Evolutionary conservation across 1,284 basidiomycete genomes (phyloP), one percentile per base, ranked within the genome.

Genomic region (Heterobasidion irregulare): DNA sequence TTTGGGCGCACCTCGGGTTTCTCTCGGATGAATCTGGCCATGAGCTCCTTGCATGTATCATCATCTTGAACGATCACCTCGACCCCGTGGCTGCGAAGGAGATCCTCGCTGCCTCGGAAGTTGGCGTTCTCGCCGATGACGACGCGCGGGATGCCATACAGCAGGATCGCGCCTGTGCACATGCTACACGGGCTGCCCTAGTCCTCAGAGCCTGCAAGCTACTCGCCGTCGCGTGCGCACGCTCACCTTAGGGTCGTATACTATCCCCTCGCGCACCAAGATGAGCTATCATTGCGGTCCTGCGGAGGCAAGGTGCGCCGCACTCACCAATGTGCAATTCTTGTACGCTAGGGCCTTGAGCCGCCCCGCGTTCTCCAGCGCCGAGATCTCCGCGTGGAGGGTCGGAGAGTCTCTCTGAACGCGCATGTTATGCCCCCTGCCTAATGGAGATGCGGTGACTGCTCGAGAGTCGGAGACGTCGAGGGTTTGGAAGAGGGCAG

Each of bases 101-200:
- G 64, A 7, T 76, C 75, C 58, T 83, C 82, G 0, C 70, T 74
- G 8, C 79, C 79, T 2, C 70, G 58, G 60, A 74, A 80, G 53
- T 71, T 84, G 10, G 53, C 38, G 58, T 82, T 80, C 63, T 84
- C 82, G 7, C 80, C 81, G 48, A 84, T 77, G 13, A 86, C 81
- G 8, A 84, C 75, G 9, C 82, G 74, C 5, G 77, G 79, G 33
- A 84, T 82, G 53, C 75, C 75, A 66, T 82, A 84, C 3, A 84
- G 69, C 19, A 83, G 59, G 41, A 81, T 78, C 1, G 83, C 78
- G 10, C 81, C 82, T 2, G 79, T 75, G 60, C 83, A 84, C 82
- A 83, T 83, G 56, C 68, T 75, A 58, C 83, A 84, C 2, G 83
- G 83, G 55, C 78, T 81, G 45, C 33, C 52, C 35, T 16, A 52